phyloP scores from a whole-genome alignment of 2,329 filamentous ascomycete species.

The Scytalidium sp. region DNA sequence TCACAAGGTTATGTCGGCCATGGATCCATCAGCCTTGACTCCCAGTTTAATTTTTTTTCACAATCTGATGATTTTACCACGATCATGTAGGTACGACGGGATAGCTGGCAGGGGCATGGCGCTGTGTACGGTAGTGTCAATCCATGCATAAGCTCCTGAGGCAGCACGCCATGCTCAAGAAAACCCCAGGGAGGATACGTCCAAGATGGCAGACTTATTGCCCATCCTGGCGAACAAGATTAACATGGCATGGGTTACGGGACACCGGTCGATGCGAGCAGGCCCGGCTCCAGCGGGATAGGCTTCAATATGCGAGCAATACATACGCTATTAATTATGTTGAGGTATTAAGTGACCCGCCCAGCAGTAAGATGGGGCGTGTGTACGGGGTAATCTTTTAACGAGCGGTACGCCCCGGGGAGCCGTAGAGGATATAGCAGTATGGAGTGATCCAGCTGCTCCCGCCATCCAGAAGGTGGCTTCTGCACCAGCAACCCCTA shows the following conservation, averaged over 20 bases:
- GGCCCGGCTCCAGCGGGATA: not conserved
- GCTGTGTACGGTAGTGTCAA: not conserved
- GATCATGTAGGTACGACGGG: not conserved
- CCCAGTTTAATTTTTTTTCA: not conserved
- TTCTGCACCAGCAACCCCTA: too few species aligned
- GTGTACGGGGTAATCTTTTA: not conserved
- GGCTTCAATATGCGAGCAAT: not conserved
- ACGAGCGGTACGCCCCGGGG: not conserved
- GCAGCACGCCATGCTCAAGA: too few species aligned
- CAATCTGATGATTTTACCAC: too few species aligned
- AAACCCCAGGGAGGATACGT: too few species aligned
- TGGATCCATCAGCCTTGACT: not conserved
- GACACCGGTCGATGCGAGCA: not conserved
- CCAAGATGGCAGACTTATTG: too few species aligned
- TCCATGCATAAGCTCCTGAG: not conserved
- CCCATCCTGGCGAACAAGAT: not conserved
- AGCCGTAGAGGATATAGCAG: too few species aligned
- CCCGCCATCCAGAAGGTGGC: not conserved
- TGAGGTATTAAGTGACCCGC: too few species aligned
- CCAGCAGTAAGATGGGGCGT: too few species aligned
- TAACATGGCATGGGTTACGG: not conserved
- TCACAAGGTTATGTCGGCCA: not conserved
- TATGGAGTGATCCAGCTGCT: not conserved
- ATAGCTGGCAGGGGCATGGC: not conserved
- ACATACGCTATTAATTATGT: too few species aligned